Conservation (phyloP, 169 alveolate genomes). For the Cryptosporidium parvum region DNA sequence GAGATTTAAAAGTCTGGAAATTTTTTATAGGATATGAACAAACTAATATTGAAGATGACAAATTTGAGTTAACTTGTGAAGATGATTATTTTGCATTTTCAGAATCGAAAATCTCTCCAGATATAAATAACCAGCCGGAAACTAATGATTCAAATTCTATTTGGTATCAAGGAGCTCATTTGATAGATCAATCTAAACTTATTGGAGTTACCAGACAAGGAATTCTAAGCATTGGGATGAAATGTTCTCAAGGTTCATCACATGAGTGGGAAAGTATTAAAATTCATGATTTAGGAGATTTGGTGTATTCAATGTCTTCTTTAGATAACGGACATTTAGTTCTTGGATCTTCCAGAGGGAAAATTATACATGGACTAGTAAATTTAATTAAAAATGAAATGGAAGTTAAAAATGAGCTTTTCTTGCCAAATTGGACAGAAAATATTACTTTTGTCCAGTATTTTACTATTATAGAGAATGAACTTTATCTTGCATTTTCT, state of each 20-base stretch:
- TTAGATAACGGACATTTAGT: background rate
- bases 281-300: background rate
- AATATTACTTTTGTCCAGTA: constrained; percentile 13
- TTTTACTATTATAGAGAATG: background rate
- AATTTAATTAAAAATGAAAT: background rate
- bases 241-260: background rate
- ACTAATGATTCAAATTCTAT: background rate
- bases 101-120: background rate
- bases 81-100: background rate
- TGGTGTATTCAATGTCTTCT: constrained; percentile 27
- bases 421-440: constrained; percentile 18
- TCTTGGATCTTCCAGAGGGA: constrained; percentile 64
- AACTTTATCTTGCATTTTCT: constrained; percentile 14
- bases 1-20: constrained; percentile 62
- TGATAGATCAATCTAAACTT: constrained; percentile 4
- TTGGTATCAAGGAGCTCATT: constrained; percentile 58
- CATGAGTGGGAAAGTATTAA: background rate
- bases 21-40: background rate
- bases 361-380: constrained; percentile 4
- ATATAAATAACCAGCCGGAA: background rate
- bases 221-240: background rate
- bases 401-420: background rate
- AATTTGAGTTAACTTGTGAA: background rate
- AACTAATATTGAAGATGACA: background rate
- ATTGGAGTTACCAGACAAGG: constrained; percentile 64